Evolutionary conservation across 1,139 yeast genomes (phyloP).

Genomic region (Hemisphaericaspora xylanilytica): DNA sequence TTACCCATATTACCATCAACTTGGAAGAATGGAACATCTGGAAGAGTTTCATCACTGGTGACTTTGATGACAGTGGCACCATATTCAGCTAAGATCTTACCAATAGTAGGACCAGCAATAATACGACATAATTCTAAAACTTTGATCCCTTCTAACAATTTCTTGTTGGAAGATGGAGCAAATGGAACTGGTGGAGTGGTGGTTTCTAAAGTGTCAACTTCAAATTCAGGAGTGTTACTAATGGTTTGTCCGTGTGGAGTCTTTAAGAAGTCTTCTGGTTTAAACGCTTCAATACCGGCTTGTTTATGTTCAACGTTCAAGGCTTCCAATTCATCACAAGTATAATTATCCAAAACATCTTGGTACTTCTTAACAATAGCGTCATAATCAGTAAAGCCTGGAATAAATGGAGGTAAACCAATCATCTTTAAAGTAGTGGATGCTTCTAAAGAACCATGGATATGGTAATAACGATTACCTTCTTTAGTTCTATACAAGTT

Average conservation of each 20-base stretch:
- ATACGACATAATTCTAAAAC: constrained; percentile 31
- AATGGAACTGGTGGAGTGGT: constrained; percentile 23
- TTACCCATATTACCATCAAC: constrained; percentile 33
- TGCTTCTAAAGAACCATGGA: constrained; percentile 34
- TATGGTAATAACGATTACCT: constrained; percentile 23
- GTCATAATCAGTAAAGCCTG: constrained; percentile 22
- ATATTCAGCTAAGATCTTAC: constrained; percentile 29
- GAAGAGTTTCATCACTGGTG: constrained; percentile 21
- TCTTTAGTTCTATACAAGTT: constrained; percentile 32
- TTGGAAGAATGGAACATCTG: constrained; percentile 33
- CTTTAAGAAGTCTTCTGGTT: constrained; percentile 23
- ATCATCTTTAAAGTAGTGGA: constrained; percentile 30
- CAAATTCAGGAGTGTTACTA: constrained; percentile 21
- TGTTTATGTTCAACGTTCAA: constrained; percentile 19
- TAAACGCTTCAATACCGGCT: constrained; percentile 30
- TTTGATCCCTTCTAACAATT: constrained; percentile 27
- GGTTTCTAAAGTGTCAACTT: constrained; percentile 20
- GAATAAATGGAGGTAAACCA: constrained; percentile 26
- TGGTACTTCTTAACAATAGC: constrained; percentile 24
- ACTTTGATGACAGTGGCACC: constrained; percentile 32
- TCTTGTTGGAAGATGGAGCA: constrained; percentile 14
- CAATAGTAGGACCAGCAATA: constrained; percentile 33
- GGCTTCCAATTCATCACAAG: constrained; percentile 22
- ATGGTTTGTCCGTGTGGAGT: constrained; percentile 28
- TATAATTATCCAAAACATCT: constrained; percentile 17